phyloP scores from a whole-genome alignment of 257 asterid genomes.

The Eustoma russellianum region DNA sequence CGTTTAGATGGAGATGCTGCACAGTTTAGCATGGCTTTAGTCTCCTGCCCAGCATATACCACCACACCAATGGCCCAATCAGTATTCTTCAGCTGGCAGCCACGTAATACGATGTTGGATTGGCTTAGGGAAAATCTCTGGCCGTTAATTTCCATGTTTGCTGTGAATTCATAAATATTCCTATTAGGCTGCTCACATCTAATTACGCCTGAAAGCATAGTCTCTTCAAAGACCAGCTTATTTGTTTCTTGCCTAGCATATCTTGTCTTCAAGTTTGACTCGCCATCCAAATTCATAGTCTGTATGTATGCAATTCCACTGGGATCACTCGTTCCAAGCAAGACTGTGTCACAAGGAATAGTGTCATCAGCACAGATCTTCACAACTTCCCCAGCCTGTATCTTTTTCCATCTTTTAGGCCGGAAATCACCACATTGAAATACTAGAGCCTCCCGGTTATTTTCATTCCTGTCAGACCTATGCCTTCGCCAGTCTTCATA shows the following conservation, averaged over 20 bases:
- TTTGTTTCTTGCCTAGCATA: constrained; percentile 97
- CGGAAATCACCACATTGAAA: too few relatives aligned
- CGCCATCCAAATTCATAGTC: constrained; percentile 98
- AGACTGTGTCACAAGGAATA: constrained; percentile 90
- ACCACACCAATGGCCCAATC: constrained; percentile 93
- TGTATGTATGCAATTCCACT: constrained; percentile 95
- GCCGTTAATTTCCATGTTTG: constrained; percentile 76
- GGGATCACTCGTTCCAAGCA: constrained; percentile 88
- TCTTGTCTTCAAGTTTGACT: constrained; percentile 95
- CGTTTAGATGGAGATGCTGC: constrained; percentile 84
- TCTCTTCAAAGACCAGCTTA: constrained; percentile 54
- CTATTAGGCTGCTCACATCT: constrained; percentile 95
- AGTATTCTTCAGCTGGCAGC: constrained; percentile 97
- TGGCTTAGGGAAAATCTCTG: constrained; percentile 72
- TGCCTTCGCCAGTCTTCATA: constrained; percentile 99
- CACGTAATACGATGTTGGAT: constrained; percentile 90
- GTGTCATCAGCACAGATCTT: constrained; percentile 74
- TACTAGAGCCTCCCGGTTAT: too few relatives aligned
- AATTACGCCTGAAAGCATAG: constrained; percentile 54
- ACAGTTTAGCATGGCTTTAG: constrained; percentile 96
- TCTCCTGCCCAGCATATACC: constrained; percentile 96
- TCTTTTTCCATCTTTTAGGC: too few relatives aligned
- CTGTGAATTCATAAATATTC: constrained; percentile 92
- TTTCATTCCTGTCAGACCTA: too few relatives aligned
- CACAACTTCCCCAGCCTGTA: constrained; percentile 83